These are phyloP conservation scores for Aspergillus hancockii DNA, from an alignment of 495 filamentous ascomycete species.

Conservation along the genomic window DNA sequence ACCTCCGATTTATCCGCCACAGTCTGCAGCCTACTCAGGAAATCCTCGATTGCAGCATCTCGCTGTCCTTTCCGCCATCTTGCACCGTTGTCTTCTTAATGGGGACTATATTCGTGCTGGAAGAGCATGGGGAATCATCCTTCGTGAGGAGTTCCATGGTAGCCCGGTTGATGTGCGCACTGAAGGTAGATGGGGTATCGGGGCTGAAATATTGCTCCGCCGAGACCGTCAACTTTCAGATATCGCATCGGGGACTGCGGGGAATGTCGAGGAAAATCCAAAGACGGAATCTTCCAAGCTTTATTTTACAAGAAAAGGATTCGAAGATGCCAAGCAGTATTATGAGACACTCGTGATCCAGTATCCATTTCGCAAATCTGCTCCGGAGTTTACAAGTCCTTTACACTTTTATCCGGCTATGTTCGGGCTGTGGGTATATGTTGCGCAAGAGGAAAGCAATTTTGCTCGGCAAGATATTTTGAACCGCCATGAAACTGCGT, in stretches of 20 bases:
- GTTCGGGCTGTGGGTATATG: conserved; percentile 67
- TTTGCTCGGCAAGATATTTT: conserved; percentile 28
- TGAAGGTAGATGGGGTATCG: conserved; percentile 65
- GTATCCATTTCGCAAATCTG: conserved; percentile 56
- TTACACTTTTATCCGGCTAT: conserved; percentile 67
- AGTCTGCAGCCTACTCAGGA: conserved; percentile 34
- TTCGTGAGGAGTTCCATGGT: conserved; percentile 56
- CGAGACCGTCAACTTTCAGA: conserved; percentile 31
- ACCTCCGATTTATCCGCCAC: conserved; percentile 37
- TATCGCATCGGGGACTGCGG: conserved; percentile 6
- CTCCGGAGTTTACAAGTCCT: conserved; percentile 46
- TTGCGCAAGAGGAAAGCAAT: conserved; percentile 52
- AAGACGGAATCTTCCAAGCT: conserved; percentile 10
- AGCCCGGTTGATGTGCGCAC: conserved; percentile 54
- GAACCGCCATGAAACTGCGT: conserved; percentile 20
- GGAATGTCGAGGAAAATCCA: not conserved
- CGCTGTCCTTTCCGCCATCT: conserved; percentile 55
- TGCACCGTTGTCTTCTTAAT: conserved; percentile 62
- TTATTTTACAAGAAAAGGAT: conserved; percentile 51
- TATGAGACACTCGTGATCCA: conserved; percentile 69
- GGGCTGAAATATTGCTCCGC: conserved; percentile 65
- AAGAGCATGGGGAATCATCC: conserved; percentile 63
- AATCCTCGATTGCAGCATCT: conserved; percentile 60
- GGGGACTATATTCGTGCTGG: conserved; percentile 63
- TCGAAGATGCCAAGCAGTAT: conserved; percentile 60